Conservation (phyloP, 169 alveolate species). For the Neospora caninum region DNA sequence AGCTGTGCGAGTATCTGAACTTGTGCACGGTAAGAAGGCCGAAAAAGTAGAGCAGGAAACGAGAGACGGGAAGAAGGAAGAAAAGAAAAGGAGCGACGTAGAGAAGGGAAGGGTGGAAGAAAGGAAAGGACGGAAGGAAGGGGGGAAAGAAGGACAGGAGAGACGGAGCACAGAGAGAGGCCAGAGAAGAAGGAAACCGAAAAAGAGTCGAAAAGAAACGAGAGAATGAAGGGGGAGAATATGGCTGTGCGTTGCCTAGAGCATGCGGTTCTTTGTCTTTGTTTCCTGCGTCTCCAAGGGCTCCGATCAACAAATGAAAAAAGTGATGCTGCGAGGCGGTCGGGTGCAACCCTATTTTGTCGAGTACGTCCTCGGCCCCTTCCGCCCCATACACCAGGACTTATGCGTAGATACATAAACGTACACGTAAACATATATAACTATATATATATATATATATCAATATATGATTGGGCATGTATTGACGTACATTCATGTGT, state of each 20-base stretch:
- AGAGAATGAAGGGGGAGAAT: neutral
- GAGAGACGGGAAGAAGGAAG: neutral
- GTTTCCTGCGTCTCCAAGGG: neutral
- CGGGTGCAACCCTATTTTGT: neutral
- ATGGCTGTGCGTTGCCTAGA: too few species aligned
- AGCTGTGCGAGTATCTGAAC: conserved; percentile 81
- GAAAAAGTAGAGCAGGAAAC: too few species aligned
- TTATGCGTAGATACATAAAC: too few species aligned
- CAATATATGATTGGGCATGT: neutral
- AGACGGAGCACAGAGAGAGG: neutral
- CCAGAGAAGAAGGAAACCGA: neutral
- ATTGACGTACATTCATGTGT: too few species aligned
- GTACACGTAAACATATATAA: neutral
- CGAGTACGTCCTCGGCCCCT: neutral
- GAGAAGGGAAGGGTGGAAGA: too few species aligned
- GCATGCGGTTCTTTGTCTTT: too few species aligned
- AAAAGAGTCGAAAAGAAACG: neutral
- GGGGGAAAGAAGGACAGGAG: neutral
- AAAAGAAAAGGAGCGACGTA: neutral
- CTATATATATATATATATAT: neutral
- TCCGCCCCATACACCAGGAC: too few species aligned
- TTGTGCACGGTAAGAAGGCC: conserved; percentile 63
- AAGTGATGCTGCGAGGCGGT: neutral
- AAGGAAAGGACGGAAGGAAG: neutral
- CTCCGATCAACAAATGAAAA: neutral